Evolutionary conservation across 176 grass and related monocot genomes (phyloP).

Genomic region (Musa beccarii): DNA sequence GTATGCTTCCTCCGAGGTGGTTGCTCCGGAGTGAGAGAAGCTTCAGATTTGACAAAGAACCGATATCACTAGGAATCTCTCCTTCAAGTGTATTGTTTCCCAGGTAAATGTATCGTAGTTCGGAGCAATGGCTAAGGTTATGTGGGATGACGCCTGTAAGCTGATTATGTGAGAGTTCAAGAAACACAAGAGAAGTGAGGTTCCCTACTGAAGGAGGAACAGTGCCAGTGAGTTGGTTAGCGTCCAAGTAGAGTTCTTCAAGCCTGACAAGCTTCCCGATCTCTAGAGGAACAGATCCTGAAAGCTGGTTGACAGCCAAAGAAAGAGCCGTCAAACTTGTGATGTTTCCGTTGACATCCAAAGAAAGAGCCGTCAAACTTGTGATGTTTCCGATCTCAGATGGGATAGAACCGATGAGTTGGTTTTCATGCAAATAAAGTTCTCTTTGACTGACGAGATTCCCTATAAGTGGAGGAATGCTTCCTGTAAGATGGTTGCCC

Average conservation of each 20-base stretch:
- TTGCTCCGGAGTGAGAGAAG: background rate
- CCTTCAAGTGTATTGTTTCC: slow-evolving; percentile 25
- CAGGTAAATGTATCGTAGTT: slow-evolving; percentile 29
- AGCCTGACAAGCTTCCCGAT: slow-evolving; percentile 25
- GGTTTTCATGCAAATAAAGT: too few species aligned
- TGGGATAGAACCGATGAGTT: background rate
- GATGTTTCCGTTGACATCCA: background rate
- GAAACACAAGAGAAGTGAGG: slow-evolving; percentile 5
- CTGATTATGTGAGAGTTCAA: slow-evolving; percentile 31
- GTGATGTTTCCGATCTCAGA: too few species aligned
- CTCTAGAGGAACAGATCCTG: slow-evolving; percentile 25
- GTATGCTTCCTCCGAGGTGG: background rate
- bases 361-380: too few species aligned
- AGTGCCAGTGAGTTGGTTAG: slow-evolving; percentile 31
- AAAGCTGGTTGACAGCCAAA: slow-evolving; percentile 16
- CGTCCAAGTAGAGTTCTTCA: slow-evolving; percentile 33
- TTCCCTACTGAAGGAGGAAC: slow-evolving; percentile 31
- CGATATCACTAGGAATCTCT: background rate
- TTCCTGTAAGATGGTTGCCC: background rate
- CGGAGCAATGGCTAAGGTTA: slow-evolving; percentile 13
- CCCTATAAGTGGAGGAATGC: background rate
- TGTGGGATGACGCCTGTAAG: slow-evolving; percentile 30
- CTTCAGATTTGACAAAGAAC: background rate
- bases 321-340: too few species aligned
- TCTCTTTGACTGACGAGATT: background rate